Percentiles rank a stretch among this genome's conserved stretches.
Evolutionary conservation across 768 basidiomycete genomes (phyloP).

Genomic region (Mrakia hoshinonis): DNA sequence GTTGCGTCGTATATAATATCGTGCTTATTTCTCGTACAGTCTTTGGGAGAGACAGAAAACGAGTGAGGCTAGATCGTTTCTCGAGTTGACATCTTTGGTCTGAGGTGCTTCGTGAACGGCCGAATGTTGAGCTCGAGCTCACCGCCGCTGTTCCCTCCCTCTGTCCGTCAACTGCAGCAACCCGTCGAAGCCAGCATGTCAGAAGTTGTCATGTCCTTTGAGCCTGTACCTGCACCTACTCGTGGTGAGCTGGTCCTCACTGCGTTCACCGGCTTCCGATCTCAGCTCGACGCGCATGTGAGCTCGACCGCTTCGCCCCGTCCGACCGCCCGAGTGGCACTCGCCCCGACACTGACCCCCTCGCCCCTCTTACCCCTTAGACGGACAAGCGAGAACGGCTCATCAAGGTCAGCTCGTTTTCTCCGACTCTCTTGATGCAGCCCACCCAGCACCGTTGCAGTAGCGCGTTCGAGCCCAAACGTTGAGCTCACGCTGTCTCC

Average conservation of each 20-base stretch:
- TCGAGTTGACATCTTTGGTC: too few species aligned
- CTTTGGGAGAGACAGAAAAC: too few species aligned
- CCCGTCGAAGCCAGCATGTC: too few species aligned
- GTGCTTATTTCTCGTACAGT: too few species aligned
- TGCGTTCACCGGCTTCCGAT: conserved; percentile 57
- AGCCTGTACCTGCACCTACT: not conserved
- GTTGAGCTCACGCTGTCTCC: not conserved
- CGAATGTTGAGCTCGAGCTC: too few species aligned
- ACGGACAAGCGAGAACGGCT: conserved; percentile 78
- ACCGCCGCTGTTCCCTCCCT: too few species aligned
- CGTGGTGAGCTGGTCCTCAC: conserved; percentile 29
- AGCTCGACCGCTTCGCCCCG: not conserved
- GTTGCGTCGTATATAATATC: too few species aligned
- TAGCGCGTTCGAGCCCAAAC: not conserved
- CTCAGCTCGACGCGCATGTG: conserved; percentile 52
- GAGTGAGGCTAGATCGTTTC: too few species aligned
- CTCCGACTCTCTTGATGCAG: not conserved
- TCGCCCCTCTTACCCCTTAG: conserved; percentile 30
- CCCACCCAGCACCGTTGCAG: not conserved
- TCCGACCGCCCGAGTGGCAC: not conserved
- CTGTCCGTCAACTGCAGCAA: too few species aligned
- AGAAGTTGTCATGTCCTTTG: too few species aligned
- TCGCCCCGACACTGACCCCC: not conserved
- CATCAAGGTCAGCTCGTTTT: conserved; percentile 53
- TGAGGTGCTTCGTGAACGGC: too few species aligned